Conservation (phyloP, 2,329 filamentous ascomycete species). For the Fusarium gaditjirri region DNA sequence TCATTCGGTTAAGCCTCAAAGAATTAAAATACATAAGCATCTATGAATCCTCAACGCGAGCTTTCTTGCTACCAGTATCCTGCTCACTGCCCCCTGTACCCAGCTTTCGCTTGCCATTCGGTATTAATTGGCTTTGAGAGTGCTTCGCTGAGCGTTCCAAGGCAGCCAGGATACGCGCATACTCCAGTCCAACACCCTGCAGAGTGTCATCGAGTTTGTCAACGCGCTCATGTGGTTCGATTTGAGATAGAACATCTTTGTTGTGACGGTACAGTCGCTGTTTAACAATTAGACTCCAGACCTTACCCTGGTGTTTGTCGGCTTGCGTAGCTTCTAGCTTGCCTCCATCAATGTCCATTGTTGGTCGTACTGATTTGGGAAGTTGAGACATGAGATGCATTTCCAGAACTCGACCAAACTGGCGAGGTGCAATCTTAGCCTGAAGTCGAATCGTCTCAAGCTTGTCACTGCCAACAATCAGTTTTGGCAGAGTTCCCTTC, state of each 20-base stretch:
- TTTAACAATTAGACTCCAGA: slow-evolving; percentile 82
- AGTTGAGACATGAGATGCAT: slow-evolving; percentile 76
- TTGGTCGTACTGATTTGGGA: slow-evolving; percentile 65
- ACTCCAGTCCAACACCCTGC: slow-evolving; percentile 75
- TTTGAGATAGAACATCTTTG: slow-evolving; percentile 73
- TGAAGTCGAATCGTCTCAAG: slow-evolving; percentile 67
- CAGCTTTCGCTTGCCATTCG: slow-evolving; percentile 60
- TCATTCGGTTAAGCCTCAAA: neutral
- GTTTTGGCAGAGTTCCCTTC: slow-evolving; percentile 57
- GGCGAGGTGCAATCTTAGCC: slow-evolving; percentile 79
- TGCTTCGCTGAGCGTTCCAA: slow-evolving; percentile 54
- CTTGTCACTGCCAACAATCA: slow-evolving; percentile 67
- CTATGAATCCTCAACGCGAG: slow-evolving; percentile 52
- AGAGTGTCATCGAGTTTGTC: slow-evolving; percentile 78
- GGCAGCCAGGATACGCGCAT: slow-evolving; percentile 70
- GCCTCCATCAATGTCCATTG: slow-evolving; percentile 56
- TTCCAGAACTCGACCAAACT: slow-evolving; percentile 79
- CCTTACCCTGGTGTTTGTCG: slow-evolving; percentile 71
- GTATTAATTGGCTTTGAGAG: slow-evolving; percentile 20
- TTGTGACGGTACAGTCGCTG: slow-evolving; percentile 81
- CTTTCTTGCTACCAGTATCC: slow-evolving; percentile 59
- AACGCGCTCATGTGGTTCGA: slow-evolving; percentile 74
- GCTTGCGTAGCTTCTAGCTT: slow-evolving; percentile 59
- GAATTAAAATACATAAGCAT: neutral
- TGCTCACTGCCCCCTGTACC: slow-evolving; percentile 42